Evolutionary conservation across 1,284 basidiomycete species (phyloP), one percentile per base, ranked within the genome.

Genomic region (Cutaneotrichosporon sp.): DNA sequence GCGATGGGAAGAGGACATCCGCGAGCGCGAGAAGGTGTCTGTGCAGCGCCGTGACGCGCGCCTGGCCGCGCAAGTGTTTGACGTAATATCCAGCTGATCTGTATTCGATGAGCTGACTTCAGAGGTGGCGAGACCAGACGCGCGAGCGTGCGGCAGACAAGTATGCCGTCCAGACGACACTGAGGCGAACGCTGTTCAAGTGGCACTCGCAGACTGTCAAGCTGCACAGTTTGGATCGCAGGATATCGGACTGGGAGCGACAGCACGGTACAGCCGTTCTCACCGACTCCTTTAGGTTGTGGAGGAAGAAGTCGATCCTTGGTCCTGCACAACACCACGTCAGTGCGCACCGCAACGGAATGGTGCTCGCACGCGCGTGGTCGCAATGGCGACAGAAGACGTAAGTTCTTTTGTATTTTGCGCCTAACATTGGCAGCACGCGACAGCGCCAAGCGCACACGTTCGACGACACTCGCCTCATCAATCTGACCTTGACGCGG

Each of bases 1-100:
- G 52, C 64, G 72, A n/a, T 78, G 73, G 75, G 69, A 73, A 62
- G 52, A 57, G 34, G 75, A 76, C 49, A 68, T 79, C 71, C 66
- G 52, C 46, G 46, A 64, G 47, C 62, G 68, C 5, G 76, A 74
- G 47, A 26, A 30, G 36, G 42, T 18, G 5, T 53, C 53, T 16
- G 40, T 55, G 1, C n/a, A 56, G 38, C 59, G 32, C 42, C 49
- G 59, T 26, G 42, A 53, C 11, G 21, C 49, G 26, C 38, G 51
- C 56, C 32, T 22, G 16, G n/a, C 57, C 9, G 34, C 53, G 16
- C 13, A 46, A 9, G 60, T 62, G 2, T 68, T 76, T 31, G 58
- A 67, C 31, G 76, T 76, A 60, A 70, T 74, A 62, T n/a, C 7
- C 8, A 34, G 34, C 11, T 14, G 11, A 7, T n/a, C 42, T 7